These are phyloP conservation scores for Trametes cinnabarina DNA, from an alignment of 768 basidiomycete genomes.

Conservation along the genomic window DNA sequence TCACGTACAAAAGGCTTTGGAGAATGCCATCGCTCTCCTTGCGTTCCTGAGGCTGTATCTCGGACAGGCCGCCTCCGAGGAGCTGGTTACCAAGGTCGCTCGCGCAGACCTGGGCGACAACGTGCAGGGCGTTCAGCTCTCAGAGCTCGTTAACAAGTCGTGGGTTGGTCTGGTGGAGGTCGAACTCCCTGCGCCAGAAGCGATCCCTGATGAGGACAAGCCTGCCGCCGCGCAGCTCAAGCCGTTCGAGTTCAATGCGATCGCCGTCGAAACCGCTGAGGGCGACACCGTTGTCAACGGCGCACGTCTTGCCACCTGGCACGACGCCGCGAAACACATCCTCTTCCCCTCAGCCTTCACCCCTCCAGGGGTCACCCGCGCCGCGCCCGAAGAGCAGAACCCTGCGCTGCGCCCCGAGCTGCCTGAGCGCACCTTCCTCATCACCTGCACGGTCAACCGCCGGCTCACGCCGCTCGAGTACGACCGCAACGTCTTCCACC, in stretches of 20 bases:
- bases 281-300: slow-evolving; percentile 60
- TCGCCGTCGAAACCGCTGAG: slow-evolving; percentile 60
- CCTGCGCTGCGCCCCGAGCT: slow-evolving; percentile 82
- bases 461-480: slow-evolving; percentile 94
- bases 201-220: slow-evolving; percentile 18
- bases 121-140: slow-evolving; percentile 48
- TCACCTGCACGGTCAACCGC: slow-evolving; percentile 91
- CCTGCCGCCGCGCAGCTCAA: slow-evolving; percentile 40
- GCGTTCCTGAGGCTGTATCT: slow-evolving; percentile 86
- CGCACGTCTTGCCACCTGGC: slow-evolving; percentile 67
- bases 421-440: slow-evolving; percentile 86
- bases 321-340: slow-evolving; percentile 84
- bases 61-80: slow-evolving; percentile 57
- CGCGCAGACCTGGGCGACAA: slow-evolving; percentile 43
- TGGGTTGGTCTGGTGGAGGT: slow-evolving; percentile 70
- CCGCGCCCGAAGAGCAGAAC: slow-evolving; percentile 45
- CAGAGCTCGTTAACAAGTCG: slow-evolving; percentile 52
- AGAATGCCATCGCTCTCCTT: slow-evolving; percentile 65
- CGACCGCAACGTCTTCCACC: slow-evolving; percentile 98
- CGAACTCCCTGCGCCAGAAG: slow-evolving; percentile 36
- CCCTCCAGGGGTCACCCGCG: slow-evolving; percentile 39
- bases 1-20: slow-evolving; percentile 31
- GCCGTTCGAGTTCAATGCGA: slow-evolving; percentile 70
- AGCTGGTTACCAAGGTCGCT: slow-evolving; percentile 51
- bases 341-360: slow-evolving; percentile 83